Evolutionary conservation across 768 basidiomycete species (phyloP), one percentile per base, ranked within the genome.

Genomic region (Termitomyces sp.): DNA sequence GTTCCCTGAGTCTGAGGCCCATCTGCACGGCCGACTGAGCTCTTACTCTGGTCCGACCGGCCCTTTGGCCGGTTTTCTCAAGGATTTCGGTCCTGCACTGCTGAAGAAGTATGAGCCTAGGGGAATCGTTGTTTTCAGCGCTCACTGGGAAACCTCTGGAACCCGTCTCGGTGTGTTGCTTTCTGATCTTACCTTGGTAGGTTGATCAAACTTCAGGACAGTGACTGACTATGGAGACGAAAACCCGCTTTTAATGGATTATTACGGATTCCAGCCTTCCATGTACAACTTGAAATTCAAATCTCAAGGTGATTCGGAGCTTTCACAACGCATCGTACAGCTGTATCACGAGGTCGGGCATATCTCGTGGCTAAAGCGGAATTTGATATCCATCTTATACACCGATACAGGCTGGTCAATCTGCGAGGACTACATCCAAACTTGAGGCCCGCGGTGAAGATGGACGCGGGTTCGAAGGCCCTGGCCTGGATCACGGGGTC

Each of bases 91-190:
- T 0, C 82, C 84, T 1, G 75, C 74, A 0, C 66, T 90, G 30
- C 63, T 90, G 43, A 65, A 80, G 56, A 91, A 90, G 68, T 92
- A 92, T 70, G 76, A 82, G 48, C 89, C 89, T 3, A 86, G 83
- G 65, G 89, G 80, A n/a, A 86, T 90, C 53, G 81, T 92, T 5
- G 88, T 91, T 1, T 90, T 91, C 73, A 88, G 86, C 61, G 90
- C 90, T 12, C 90, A 92, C 65, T 92, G 88, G 88, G 90, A 92
- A 66, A 86, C 87, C 1, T 53, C 57, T 12, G 77, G 73, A 2
- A 81, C 84, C 66, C 78, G 81, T 32, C 73, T 85, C 46, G 86
- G 87, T 83, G 60, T 38, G 77, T 26, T 40, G n/a, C 26, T 20
- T 36, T 14, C 35, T 16, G 16, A 46, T 16, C 33, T 22, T 47